Base-by-base conservation (phyloP, 805 yeast genomes). In the Tetrapisispora iriomotensis region DNA sequence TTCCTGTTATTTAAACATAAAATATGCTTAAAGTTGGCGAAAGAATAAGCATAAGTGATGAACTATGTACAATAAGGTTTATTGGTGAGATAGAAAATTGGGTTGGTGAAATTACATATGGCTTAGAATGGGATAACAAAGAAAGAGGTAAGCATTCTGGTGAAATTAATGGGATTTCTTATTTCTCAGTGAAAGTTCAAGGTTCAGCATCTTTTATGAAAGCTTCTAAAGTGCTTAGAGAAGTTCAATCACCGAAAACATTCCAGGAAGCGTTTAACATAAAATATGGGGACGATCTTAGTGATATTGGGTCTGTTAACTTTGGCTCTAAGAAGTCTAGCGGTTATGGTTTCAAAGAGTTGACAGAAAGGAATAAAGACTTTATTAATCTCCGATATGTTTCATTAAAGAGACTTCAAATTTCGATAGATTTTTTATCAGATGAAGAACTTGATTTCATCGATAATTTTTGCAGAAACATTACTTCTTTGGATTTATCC, bases 71-170 rank as follows among this genome's bases (percentile, higher is more conserved):
- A 0, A 68, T 87, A 2, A 61, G 69, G 37, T 87, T 54, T 49
- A 51, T 70, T 2, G 96, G 95, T 0, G 32, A 37, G 3, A 59
- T 86, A 0, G 76, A 78, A 0, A 66, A 62, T 10, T 86, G 95
- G 95, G 70, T 73, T 0, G 53, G 56, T 8, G 63, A 57, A 0
- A 29, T 46, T 1, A 86, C 90, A 0, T 57, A 74, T 12, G 96
- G 96, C 0, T 68, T 88, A 3, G 95, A 88, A 56, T 88, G 96
- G 96, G 96, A 88, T 54, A 65, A 75, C 33, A 60, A 69, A 0
- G 40, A 43, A 0, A 65, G 86, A 26, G 96, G 96, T 1, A 84
- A 79, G 49, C 76, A 87, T 54, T 62, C 72, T 45, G 97, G 97
- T 0, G 41, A 53, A 1, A 44, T 75, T 21, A 64, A 72, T 17